Conservation (phyloP, 345 rosid genomes). For the Toxicodendron radicans region DNA sequence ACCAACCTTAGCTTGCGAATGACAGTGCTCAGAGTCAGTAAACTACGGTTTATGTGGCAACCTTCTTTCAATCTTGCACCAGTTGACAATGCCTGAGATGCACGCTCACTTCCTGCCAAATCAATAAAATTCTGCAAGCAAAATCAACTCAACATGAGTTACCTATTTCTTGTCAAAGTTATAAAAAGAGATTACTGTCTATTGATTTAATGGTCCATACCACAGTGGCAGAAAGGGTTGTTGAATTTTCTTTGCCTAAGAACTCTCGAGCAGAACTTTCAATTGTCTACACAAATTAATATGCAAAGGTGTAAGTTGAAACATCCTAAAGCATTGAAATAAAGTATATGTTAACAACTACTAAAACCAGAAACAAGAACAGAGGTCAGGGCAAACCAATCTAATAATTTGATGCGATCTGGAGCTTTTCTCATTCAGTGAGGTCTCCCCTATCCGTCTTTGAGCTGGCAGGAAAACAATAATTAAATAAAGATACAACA, state of each 20-base stretch:
- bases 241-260: slow-evolving; percentile 86
- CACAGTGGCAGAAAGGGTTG: slow-evolving; percentile 91
- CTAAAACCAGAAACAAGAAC: slow-evolving; percentile 20
- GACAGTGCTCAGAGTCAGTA: slow-evolving; percentile 90
- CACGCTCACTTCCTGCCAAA: slow-evolving; percentile 97
- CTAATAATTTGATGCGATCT: slow-evolving; percentile 98
- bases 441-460: slow-evolving; percentile 90
- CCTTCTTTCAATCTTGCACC: slow-evolving; percentile 96
- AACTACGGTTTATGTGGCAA: slow-evolving; percentile 95
- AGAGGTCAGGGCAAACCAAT: slow-evolving; percentile 50
- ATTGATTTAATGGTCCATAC: slow-evolving; percentile 39
- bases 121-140: slow-evolving; percentile 82
- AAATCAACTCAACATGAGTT: slow-evolving; percentile 17
- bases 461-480: slow-evolving; percentile 64
- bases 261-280: slow-evolving; percentile 97
- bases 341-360: slow-evolving; percentile 7
- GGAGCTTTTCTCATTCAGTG: slow-evolving; percentile 89
- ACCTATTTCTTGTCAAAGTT: not conserved
- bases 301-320: slow-evolving; percentile 11
- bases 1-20: slow-evolving; percentile 91
- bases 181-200: not conserved
- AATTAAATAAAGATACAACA: slow-evolving; percentile 15
- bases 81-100: slow-evolving; percentile 86
- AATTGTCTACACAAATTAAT: slow-evolving; percentile 54
- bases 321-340: slow-evolving; percentile 1